Percentiles rank a stretch among this genome's conserved stretches.
Conservation (phyloP, 306 rosid species). For the Cicer bijugum region DNA sequence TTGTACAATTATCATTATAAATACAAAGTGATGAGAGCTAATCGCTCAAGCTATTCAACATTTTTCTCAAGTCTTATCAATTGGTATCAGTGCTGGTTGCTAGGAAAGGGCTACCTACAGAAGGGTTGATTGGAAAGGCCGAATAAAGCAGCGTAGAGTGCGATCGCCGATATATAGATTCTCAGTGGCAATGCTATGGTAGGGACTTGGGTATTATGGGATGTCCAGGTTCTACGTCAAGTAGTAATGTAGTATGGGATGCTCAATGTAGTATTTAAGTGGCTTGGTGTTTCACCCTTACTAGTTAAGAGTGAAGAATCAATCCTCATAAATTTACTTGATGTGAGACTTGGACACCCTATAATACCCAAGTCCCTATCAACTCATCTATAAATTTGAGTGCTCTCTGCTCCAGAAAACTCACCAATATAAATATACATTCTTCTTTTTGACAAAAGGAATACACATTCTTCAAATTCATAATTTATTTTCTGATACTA, state of each 20-base stretch:
- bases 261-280: background rate
- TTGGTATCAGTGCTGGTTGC: background rate
- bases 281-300: background rate
- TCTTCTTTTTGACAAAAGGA: background rate
- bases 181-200: background rate
- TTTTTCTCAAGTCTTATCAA: no score
- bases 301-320: background rate
- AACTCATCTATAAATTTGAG: background rate
- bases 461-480: background rate
- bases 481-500: background rate
- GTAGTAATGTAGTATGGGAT: background rate
- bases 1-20: background rate
- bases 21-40: background rate
- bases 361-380: no score
- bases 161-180: background rate
- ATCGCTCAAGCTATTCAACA: no score
- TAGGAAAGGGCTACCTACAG: background rate
- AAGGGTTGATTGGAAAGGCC: background rate
- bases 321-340: no score
- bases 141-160: background rate
- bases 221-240: background rate
- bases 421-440: background rate
- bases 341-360: no score
- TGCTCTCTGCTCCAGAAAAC: background rate
- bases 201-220: background rate